A percentile compares a stretch with the other conserved stretches of the same genome.
phyloP scores from a whole-genome alignment of 805 yeast species.

The Yarrowia deformans region DNA sequence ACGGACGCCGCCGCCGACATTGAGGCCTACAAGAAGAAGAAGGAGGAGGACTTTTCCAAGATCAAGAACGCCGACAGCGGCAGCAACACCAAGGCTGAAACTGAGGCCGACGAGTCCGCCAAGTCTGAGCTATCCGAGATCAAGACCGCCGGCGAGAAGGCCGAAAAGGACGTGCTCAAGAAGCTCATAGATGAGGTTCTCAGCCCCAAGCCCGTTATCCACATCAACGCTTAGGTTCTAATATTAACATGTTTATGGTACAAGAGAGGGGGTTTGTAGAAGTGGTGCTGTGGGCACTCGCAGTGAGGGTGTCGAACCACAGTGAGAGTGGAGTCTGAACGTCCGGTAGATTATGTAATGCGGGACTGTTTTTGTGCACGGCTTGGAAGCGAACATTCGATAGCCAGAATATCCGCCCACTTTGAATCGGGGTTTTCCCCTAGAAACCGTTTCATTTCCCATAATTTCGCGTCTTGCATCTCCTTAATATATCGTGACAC shows the following conservation, averaged over 20 bases:
- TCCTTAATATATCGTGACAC: too few species aligned
- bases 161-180: slow-evolving; percentile 72
- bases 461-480: too few species aligned
- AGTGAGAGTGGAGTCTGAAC: not conserved
- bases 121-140: slow-evolving; percentile 74
- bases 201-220: slow-evolving; percentile 81
- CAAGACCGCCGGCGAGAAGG: slow-evolving; percentile 65
- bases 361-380: too few species aligned
- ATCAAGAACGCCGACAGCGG: slow-evolving; percentile 76
- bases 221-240: slow-evolving; percentile 67
- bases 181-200: slow-evolving; percentile 80
- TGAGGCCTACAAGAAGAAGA: slow-evolving; percentile 79
- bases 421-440: too few species aligned
- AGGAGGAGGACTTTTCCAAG: slow-evolving; percentile 79
- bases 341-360: too few species aligned
- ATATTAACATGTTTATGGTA: slow-evolving; percentile 4
- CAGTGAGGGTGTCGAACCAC: too few species aligned
- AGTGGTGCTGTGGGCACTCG: too few species aligned
- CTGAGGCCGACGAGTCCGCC: slow-evolving; percentile 78
- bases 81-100: slow-evolving; percentile 75
- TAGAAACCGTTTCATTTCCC: too few species aligned
- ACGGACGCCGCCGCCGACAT: slow-evolving; percentile 91
- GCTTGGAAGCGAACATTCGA: too few species aligned
- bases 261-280: too few species aligned
- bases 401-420: too few species aligned